phyloP scores from a whole-genome alignment of 2,329 filamentous ascomycete genomes.

The Penicillium corylophilum region DNA sequence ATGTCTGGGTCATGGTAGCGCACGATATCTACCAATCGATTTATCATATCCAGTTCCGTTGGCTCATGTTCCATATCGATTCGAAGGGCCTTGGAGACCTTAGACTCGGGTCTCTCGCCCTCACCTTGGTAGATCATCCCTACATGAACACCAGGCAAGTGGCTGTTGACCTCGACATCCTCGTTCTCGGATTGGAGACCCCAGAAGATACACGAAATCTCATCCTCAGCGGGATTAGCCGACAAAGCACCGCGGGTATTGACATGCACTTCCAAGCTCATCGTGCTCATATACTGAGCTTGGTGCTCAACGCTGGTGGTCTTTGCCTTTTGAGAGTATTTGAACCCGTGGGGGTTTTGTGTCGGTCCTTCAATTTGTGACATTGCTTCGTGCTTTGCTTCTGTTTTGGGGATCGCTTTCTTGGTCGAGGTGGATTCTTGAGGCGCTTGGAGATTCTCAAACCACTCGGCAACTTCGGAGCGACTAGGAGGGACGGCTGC shows the following conservation, averaged over 20 bases:
- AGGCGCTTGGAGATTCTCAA: conserved; percentile 41
- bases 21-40: conserved; percentile 83
- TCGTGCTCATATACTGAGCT: conserved; percentile 90
- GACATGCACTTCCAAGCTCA: conserved; percentile 91
- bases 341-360: conserved; percentile 79
- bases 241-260: conserved; percentile 78
- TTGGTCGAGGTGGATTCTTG: conserved; percentile 3
- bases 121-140: conserved; percentile 74
- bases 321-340: conserved; percentile 74
- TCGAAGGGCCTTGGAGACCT: conserved; percentile 60
- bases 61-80: conserved; percentile 71
- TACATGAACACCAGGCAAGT: conserved; percentile 54
- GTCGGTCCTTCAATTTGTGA: conserved; percentile 91
- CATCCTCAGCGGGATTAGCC: conserved; percentile 87
- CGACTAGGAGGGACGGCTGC: conserved; percentile 67
- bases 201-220: conserved; percentile 88
- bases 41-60: conserved; percentile 81
- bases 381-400: conserved; percentile 42
- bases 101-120: conserved; percentile 57
- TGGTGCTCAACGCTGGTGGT: conserved; percentile 78
- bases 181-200: conserved; percentile 75
- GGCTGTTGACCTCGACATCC: conserved; percentile 50
- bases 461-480: conserved; percentile 69
- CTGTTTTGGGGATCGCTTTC: conserved; percentile 9
- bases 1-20: conserved; percentile 84